phyloP scores from a whole-genome alignment of 148 eudicot species.

The Polygonum maritimum region DNA sequence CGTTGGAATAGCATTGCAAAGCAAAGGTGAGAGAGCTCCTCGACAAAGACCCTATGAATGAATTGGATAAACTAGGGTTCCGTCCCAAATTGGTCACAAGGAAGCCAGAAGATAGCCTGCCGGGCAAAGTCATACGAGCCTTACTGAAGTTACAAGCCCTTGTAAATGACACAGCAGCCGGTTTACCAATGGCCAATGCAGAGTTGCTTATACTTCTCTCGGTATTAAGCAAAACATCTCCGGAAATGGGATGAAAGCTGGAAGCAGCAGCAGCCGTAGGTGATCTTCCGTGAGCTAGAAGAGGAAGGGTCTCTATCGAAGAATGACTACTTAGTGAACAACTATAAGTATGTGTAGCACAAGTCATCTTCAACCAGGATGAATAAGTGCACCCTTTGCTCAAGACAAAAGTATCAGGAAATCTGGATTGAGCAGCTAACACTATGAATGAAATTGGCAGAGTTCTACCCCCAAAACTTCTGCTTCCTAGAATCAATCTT shows the following conservation, averaged over 20 bases:
- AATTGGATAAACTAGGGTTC: slow-evolving; percentile 20
- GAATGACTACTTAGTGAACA: neutral
- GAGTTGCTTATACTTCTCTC: slow-evolving; percentile 31
- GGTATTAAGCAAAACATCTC: slow-evolving; percentile 49
- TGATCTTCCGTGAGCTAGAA: slow-evolving; percentile 6
- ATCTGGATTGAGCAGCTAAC: slow-evolving; percentile 4
- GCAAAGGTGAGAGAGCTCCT: slow-evolving; percentile 19
- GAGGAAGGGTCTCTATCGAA: neutral
- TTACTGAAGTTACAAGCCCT: slow-evolving; percentile 24
- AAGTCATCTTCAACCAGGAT: neutral
- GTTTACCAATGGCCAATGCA: slow-evolving; percentile 29
- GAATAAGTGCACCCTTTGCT: neutral
- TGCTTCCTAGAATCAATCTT: slow-evolving; percentile 18
- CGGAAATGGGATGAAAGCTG: slow-evolving; percentile 42
- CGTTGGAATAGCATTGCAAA: slow-evolving; percentile 28
- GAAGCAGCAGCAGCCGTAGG: slow-evolving; percentile 65
- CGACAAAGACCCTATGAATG: slow-evolving; percentile 20
- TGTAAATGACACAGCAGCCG: slow-evolving; percentile 41
- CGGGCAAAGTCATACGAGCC: slow-evolving; percentile 44
- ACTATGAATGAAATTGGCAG: slow-evolving; percentile 8
- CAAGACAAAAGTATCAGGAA: neutral
- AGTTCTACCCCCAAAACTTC: slow-evolving; percentile 6
- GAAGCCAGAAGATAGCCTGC: slow-evolving; percentile 16
- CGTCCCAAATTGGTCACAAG: slow-evolving; percentile 14
- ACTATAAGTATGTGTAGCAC: neutral